These are phyloP conservation scores for Roridomyces roridus DNA, from an alignment of 768 basidiomycete species.

Conservation along the genomic window DNA sequence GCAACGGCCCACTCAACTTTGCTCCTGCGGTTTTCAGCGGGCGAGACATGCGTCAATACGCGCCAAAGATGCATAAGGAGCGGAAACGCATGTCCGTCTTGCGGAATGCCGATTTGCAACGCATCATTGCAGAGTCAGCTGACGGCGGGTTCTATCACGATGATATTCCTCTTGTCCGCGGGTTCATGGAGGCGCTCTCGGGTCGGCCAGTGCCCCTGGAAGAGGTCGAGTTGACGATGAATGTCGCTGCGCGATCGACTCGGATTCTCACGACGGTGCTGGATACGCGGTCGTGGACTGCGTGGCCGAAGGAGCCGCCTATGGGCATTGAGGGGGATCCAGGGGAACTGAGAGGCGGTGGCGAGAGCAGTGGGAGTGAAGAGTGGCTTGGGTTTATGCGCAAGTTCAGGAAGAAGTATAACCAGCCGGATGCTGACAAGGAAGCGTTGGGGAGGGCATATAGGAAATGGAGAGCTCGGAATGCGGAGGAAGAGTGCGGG, in stretches of 20 bases:
- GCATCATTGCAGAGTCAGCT: conserved; percentile 17
- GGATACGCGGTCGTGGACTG: conserved; percentile 21
- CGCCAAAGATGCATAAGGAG: conserved; percentile 23
- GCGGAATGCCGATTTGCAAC: conserved; percentile 30
- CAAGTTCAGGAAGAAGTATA: conserved; percentile 34
- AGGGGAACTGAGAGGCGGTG: conserved; percentile 25
- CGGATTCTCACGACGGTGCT: conserved; percentile 15
- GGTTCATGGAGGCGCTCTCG: conserved; percentile 39
- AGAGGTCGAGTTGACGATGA: conserved; percentile 30
- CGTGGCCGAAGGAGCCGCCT: conserved; percentile 30
- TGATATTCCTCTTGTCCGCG: conserved; percentile 18
- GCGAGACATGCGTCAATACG: conserved; percentile 14
- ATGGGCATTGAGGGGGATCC: conserved; percentile 33
- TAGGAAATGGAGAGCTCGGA: no score
- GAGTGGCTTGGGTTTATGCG: conserved; percentile 33
- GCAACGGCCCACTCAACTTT: not conserved
- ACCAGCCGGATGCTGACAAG: conserved; percentile 24
- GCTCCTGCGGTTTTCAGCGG: conserved; percentile 35
- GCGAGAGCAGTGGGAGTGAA: conserved; percentile 23
- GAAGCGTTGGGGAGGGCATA: not conserved
- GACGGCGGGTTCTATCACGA: conserved; percentile 11
- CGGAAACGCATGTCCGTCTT: conserved; percentile 36
- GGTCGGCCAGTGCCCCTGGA: conserved; percentile 23
- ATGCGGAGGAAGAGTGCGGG: no score
- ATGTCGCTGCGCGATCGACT: conserved; percentile 14